Percentiles rank a stretch among this genome's conserved stretches.
Conservation (phyloP, 1,284 basidiomycete genomes). For the Microstroma glucosiphilum region DNA sequence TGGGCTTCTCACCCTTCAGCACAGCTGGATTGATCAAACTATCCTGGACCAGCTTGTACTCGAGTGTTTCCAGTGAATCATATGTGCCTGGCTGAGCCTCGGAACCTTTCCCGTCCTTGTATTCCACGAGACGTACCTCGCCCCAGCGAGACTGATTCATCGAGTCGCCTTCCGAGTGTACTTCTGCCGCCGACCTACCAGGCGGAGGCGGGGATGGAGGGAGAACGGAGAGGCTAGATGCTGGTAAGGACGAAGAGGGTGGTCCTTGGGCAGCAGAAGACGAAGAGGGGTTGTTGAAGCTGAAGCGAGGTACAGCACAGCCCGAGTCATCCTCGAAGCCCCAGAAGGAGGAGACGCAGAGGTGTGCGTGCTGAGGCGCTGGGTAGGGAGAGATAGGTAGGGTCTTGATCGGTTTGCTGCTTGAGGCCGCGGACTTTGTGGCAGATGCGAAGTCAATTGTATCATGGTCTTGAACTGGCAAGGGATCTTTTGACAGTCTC, state of each 20-base stretch:
- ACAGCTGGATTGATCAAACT: slow-evolving; percentile 30
- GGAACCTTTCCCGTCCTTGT: slow-evolving; percentile 39
- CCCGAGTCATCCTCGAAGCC: slow-evolving; percentile 50
- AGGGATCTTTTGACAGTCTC: slow-evolving; percentile 28
- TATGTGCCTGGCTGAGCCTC: slow-evolving; percentile 60
- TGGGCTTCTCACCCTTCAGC: slow-evolving; percentile 20
- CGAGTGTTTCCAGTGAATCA: slow-evolving; percentile 61
- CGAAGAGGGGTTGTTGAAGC: slow-evolving; percentile 17
- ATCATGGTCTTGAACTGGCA: slow-evolving; percentile 9
- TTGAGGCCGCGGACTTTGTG: slow-evolving; percentile 20
- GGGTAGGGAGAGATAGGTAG: slow-evolving; percentile 68
- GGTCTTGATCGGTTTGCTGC: no score
- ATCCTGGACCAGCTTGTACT: slow-evolving; percentile 35
- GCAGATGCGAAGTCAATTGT: slow-evolving; percentile 15
- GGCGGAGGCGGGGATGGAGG: slow-evolving; percentile 15
- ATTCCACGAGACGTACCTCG: slow-evolving; percentile 38
- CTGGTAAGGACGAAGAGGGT: slow-evolving; percentile 5
- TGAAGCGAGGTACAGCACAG: slow-evolving; percentile 26
- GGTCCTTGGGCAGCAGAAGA: no score
- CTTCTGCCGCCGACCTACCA: slow-evolving; percentile 24
- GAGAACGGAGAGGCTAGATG: not conserved
- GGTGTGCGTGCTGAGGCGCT: slow-evolving; percentile 55
- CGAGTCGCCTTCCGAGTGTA: slow-evolving; percentile 30
- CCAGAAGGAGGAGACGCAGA: slow-evolving; percentile 61
- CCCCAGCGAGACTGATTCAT: slow-evolving; percentile 41